Conservation (phyloP, 306 rosid species). For the Fragaria nilgerrensis region DNA sequence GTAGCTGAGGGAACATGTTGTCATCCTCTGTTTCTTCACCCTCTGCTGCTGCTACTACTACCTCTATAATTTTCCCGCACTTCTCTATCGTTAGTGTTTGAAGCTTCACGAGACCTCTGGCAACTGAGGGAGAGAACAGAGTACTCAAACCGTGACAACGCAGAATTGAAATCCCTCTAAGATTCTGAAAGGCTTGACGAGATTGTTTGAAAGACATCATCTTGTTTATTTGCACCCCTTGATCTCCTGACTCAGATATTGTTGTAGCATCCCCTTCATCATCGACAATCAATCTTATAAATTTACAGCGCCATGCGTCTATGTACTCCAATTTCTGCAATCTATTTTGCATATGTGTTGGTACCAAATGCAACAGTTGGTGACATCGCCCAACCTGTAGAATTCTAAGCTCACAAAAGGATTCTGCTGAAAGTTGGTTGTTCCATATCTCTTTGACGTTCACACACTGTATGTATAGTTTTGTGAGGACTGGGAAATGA, state of each 20-base stretch:
- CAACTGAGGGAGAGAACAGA: neutral
- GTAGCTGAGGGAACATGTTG: neutral
- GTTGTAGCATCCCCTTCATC: neutral
- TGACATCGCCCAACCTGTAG: neutral
- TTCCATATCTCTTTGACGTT: neutral
- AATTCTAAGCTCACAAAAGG: neutral
- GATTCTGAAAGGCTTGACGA: constrained; percentile 3
- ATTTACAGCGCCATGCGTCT: neutral
- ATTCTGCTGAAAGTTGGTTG: neutral
- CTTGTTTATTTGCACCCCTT: neutral
- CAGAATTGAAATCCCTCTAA: neutral
- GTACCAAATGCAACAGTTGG: neutral
- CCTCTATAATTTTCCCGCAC: neutral
- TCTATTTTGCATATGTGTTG: neutral
- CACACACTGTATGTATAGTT: too few relatives aligned
- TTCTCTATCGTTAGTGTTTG: neutral
- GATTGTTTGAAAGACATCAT: neutral
- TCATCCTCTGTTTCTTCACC: neutral
- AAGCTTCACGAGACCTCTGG: too few relatives aligned
- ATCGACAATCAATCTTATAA: neutral
- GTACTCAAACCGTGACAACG: neutral
- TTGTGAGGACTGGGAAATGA: neutral
- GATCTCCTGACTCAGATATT: neutral
- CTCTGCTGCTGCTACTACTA: neutral
- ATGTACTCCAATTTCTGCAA: neutral